A percentile compares a stretch with the other conserved stretches of the same genome.
Conservation (phyloP, 2,329 filamentous ascomycete genomes). For the Epichloe hybrida region DNA sequence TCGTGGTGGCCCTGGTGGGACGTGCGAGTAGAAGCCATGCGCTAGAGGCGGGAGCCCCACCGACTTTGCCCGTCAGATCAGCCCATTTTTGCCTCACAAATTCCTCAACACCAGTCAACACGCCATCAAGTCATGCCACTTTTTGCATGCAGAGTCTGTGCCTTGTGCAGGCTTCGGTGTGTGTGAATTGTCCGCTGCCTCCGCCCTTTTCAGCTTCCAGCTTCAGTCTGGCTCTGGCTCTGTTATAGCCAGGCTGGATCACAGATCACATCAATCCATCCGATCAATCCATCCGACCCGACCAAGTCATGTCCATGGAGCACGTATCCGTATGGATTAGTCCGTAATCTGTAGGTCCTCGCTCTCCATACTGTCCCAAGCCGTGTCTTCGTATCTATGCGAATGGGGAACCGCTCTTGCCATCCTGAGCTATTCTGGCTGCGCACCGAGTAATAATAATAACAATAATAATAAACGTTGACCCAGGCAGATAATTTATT, state of each 20-base stretch:
- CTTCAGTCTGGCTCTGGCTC: background rate
- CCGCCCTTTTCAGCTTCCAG: constrained; percentile 2
- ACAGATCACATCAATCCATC: background rate
- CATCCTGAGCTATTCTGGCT: background rate
- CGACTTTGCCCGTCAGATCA: constrained; percentile 15
- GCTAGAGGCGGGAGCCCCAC: constrained; percentile 4
- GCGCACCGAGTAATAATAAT: background rate
- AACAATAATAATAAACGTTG: background rate
- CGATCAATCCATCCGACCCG: background rate
- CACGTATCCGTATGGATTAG: background rate
- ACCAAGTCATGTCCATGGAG: too few species aligned
- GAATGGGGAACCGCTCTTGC: background rate
- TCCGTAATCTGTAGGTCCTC: background rate
- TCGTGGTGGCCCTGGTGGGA: background rate
- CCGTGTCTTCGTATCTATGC: background rate
- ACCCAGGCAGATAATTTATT: background rate
- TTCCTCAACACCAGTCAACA: constrained; percentile 15
- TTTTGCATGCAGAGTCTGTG: constrained; percentile 10
- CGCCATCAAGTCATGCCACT: constrained; percentile 23
- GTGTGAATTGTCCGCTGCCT: background rate
- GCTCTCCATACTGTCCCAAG: background rate
- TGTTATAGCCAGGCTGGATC: background rate
- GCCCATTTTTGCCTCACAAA: constrained; percentile 23
- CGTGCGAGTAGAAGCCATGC: background rate
- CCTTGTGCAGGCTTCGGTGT: background rate